Base-by-base conservation (phyloP, 164 flowering plant genomes). In the Macadamia integrifolia region DNA sequence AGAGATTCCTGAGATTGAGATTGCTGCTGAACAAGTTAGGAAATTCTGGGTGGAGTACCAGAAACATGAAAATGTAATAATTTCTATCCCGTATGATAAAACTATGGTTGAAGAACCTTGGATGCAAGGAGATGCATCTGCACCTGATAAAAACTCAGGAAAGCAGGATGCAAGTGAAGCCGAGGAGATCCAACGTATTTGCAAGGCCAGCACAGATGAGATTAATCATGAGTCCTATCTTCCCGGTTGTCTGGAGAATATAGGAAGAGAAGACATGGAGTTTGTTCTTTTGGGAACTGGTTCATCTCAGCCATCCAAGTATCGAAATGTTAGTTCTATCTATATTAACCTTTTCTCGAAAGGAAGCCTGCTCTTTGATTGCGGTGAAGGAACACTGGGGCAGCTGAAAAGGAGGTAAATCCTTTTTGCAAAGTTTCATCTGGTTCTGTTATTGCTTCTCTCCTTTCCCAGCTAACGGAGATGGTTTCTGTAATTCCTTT, bases 321-420 rank as follows among this genome's bases (percentile, higher is more conserved):
- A 95, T 62, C 86, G 99, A 12, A 95, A 95, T 71, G 99, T 95
- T 31, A 95, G 81, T 76, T 80, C 98, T n/a, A 80, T 91, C 32
- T 87, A 78, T 69, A 70, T 95, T 63, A 88, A 95, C 80, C 93
- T 95, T 63, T 95, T 95, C 77, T 80, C 97, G 6, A 95, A 82
- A 76, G 99, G 98, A 72, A 77, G 93, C 72, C 68, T 92, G 65
- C 89, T 95, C 58, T 77, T 95, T 46, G 99, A 95, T 76, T 95
- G 99, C 60, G 99, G 99, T 31, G 99, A 95, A 81, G 98, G 97
- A 76, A 88, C 93, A 30, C 74, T 92, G n/a, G 98, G 91, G 32
- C 99, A 95, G 78, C 87, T 95, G n/a, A 95, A 83, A 79, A 84
- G 99, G 82, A 88, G 99, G 99, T 92, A 82, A 72, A 28, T 50